phyloP scores from a whole-genome alignment of 305 asterid species.

The Fraxinus baroniana region DNA sequence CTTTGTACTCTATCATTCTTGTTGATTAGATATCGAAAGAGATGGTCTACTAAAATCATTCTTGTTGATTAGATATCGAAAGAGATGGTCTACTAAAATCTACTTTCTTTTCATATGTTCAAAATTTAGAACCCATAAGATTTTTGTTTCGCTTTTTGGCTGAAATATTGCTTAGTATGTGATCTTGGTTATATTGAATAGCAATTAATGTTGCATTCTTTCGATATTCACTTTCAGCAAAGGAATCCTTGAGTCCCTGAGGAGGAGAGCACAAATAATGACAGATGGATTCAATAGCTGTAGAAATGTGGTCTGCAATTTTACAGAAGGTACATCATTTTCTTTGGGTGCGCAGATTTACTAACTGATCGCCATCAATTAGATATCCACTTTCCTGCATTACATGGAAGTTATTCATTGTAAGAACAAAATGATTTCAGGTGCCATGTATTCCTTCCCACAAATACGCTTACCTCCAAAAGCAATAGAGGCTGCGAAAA shows the following conservation, averaged over 20 bases:
- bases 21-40: not conserved
- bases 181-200: not conserved
- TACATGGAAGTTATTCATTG: not conserved
- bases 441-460: conserved; percentile 99
- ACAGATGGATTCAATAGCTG: conserved; percentile 98
- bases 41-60: not conserved
- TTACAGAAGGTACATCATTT: conserved; percentile 75
- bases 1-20: not conserved
- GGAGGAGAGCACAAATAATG: conserved; percentile 92
- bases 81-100: not conserved
- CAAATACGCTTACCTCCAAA: conserved; percentile 90
- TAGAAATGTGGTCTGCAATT: conserved; percentile 90
- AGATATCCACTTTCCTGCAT: not conserved
- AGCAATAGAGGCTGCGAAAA: conserved; percentile 88
- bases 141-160: not conserved
- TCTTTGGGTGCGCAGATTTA: not conserved
- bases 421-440: conserved; percentile 37
- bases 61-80: not conserved
- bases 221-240: conserved; percentile 52
- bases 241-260: conserved; percentile 84
- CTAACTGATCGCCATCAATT: not conserved
- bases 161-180: not conserved
- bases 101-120: not conserved
- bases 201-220: conserved; percentile 1
- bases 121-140: not conserved